Percentiles rank a stretch among this genome's conserved stretches.
These are phyloP conservation scores for Zopfia rhizophila DNA, from an alignment of 2,329 filamentous ascomycete genomes.

Conservation along the genomic window DNA sequence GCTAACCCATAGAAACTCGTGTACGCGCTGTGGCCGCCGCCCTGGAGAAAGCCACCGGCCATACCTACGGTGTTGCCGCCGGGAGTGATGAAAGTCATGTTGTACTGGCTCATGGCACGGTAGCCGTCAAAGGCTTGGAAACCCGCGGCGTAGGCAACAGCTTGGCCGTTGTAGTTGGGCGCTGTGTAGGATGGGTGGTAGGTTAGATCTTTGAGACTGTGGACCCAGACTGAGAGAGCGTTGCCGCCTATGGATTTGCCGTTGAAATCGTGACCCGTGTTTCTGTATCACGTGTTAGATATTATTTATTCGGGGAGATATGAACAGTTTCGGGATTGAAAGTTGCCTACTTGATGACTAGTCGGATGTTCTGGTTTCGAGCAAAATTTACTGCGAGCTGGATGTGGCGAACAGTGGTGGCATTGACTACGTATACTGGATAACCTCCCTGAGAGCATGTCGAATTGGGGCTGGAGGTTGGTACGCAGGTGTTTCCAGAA, in stretches of 20 bases:
- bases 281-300: constrained; percentile 17
- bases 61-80: constrained; percentile 64
- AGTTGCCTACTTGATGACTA: constrained; percentile 29
- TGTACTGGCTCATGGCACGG: constrained; percentile 53
- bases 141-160: constrained; percentile 64
- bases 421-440: constrained; percentile 38
- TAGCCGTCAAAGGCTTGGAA: constrained; percentile 62
- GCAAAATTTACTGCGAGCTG: constrained; percentile 39
- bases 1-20: constrained; percentile 53
- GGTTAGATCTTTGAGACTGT: constrained; percentile 30
- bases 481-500: constrained; percentile 43
- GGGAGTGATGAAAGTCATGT: constrained; percentile 62
- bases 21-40: constrained; percentile 64
- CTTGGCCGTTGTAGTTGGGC: constrained; percentile 29
- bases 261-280: constrained; percentile 35
- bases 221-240: constrained; percentile 33
- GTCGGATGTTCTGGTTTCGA: constrained; percentile 27
- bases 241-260: constrained; percentile 30
- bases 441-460: constrained; percentile 40
- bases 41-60: constrained; percentile 49
- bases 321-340: constrained; percentile 1
- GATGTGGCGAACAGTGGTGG: constrained; percentile 32
- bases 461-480: constrained; percentile 44
- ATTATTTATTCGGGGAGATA: not conserved
- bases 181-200: constrained; percentile 30